phyloP scores from a whole-genome alignment of 768 basidiomycete species.

The Sarcodon sp. region DNA sequence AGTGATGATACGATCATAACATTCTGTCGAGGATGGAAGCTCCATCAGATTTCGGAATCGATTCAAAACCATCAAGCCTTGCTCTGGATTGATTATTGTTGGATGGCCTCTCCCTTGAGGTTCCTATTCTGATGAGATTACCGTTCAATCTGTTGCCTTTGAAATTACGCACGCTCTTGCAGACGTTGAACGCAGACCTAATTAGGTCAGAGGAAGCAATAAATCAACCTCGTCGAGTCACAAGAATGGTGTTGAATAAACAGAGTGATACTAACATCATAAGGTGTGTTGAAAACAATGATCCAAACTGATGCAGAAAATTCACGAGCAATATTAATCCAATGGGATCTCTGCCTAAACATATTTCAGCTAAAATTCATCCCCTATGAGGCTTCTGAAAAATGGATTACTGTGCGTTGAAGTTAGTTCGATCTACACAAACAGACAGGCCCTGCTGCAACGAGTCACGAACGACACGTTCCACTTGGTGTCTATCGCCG shows the following conservation, averaged over 20 bases:
- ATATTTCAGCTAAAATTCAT: background rate
- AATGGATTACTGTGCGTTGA: slow-evolving; percentile 40
- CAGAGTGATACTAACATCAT: slow-evolving; percentile 34
- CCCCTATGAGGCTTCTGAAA: background rate
- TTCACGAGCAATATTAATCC: slow-evolving; percentile 61
- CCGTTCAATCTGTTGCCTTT: background rate
- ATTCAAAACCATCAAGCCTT: slow-evolving; percentile 47
- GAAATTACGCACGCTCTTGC: slow-evolving; percentile 33
- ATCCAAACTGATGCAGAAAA: slow-evolving; percentile 57
- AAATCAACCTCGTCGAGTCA: background rate
- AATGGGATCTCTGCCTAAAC: slow-evolving; percentile 54
- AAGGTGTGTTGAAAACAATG: slow-evolving; percentile 68
- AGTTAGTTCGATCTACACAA: slow-evolving; percentile 71
- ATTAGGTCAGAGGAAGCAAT: background rate
- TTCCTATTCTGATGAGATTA: background rate
- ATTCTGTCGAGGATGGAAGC: slow-evolving; percentile 44
- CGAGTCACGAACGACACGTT: slow-evolving; percentile 37
- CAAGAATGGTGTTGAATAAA: background rate
- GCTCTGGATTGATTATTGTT: slow-evolving; percentile 52
- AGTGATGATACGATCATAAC: slow-evolving; percentile 43
- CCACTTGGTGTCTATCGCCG: slow-evolving; percentile 54
- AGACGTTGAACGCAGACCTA: slow-evolving; percentile 56
- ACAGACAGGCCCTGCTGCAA: slow-evolving; percentile 54
- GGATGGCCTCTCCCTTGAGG: slow-evolving; percentile 58
- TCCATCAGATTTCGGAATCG: slow-evolving; percentile 53